Evolutionary conservation across 2,329 filamentous ascomycete genomes (phyloP).

Genomic region (Fusarium nematophilum): DNA sequence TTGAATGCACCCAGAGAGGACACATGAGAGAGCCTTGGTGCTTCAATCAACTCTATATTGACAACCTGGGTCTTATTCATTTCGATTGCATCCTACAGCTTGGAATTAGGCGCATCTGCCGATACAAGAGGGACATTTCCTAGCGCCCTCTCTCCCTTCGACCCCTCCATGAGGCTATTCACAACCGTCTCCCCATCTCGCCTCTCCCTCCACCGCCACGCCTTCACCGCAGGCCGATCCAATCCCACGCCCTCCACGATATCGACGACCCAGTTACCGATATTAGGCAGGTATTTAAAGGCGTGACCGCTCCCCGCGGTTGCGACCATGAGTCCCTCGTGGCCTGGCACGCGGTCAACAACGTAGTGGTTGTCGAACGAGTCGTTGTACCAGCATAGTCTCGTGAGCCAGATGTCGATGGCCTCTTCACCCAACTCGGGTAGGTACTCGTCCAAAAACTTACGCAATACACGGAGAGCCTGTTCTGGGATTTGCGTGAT

Average conservation of each 20-base stretch:
- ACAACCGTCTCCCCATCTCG: not conserved
- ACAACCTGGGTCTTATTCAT: too few species aligned
- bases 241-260: constrained; percentile 31
- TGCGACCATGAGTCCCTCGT: constrained; percentile 69
- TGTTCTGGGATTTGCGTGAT: constrained; percentile 43
- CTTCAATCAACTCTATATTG: too few species aligned
- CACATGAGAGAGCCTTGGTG: too few species aligned
- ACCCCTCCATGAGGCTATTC: constrained; percentile 22
- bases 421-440: constrained; percentile 54
- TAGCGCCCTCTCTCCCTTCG: not conserved
- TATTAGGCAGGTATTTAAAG: constrained; percentile 70
- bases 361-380: constrained; percentile 50
- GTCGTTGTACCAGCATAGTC: constrained; percentile 49
- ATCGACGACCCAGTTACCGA: constrained; percentile 66
- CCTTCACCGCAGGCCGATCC: constrained; percentile 12
- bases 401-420: constrained; percentile 50
- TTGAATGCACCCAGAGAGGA: too few species aligned
- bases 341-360: constrained; percentile 56
- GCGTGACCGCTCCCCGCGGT: constrained; percentile 72
- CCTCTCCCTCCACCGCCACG: constrained; percentile 17
- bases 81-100: not conserved
- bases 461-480: constrained; percentile 43
- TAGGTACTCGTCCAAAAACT: constrained; percentile 54
- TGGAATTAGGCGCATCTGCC: not conserved
- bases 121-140: constrained; percentile 5